Conservation (phyloP, 768 basidiomycete species). For the Phylloporus sp. region DNA sequence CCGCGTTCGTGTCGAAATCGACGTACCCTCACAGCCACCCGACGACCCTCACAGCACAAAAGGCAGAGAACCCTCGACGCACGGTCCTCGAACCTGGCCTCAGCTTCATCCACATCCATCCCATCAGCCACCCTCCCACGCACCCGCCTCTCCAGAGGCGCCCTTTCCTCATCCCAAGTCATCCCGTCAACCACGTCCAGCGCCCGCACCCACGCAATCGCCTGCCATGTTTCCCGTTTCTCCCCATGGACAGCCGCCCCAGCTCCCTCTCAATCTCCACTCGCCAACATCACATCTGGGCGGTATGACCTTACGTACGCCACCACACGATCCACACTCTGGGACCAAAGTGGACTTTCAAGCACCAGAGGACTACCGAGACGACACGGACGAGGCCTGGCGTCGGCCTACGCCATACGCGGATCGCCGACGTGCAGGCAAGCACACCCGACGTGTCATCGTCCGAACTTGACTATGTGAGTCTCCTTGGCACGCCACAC, state of each 20-base stretch:
- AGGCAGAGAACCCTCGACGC: conserved; percentile 22
- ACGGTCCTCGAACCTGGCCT: conserved; percentile 28
- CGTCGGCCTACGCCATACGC: conserved; percentile 65
- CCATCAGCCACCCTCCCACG: conserved; percentile 26
- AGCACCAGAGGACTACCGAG: conserved; percentile 44
- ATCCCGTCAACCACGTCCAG: conserved; percentile 25
- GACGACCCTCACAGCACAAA: conserved; percentile 26
- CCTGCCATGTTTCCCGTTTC: conserved; percentile 27
- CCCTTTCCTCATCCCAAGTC: conserved; percentile 33
- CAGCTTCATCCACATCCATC: conserved; percentile 29
- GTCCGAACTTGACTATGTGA: conserved; percentile 35
- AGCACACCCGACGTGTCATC: conserved; percentile 72
- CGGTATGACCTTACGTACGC: conserved; percentile 37
- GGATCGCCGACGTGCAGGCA: conserved; percentile 72
- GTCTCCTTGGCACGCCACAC: background rate
- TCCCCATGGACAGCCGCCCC: conserved; percentile 30
- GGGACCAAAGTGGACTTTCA: conserved; percentile 28
- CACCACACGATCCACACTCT: conserved; percentile 42
- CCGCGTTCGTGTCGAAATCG: conserved; percentile 67
- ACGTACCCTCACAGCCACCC: conserved; percentile 34
- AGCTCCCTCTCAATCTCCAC: conserved; percentile 33
- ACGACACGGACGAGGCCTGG: conserved; percentile 68
- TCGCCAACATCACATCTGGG: conserved; percentile 22
- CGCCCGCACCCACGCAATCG: conserved; percentile 24
- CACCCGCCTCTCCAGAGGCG: conserved; percentile 25